phyloP scores from a whole-genome alignment of 495 filamentous ascomycete genomes.

The Astrocystis sublimbata region DNA sequence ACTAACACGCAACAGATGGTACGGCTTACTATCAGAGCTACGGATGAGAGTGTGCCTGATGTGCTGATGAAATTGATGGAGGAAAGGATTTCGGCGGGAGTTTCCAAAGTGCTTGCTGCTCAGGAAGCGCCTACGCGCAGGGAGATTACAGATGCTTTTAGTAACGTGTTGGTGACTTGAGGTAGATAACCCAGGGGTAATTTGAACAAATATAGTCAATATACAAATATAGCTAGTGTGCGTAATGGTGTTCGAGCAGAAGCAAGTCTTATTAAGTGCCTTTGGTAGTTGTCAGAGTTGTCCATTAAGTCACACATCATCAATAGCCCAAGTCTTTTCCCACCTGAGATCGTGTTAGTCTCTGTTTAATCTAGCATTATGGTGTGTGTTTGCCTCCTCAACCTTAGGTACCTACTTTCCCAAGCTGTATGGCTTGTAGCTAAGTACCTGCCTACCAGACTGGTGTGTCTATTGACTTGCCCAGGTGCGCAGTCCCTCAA shows the following conservation, averaged over 20 bases:
- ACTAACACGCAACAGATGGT: constrained; percentile 71
- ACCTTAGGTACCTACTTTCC: background rate
- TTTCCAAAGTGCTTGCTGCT: constrained; percentile 43
- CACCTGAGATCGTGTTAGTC: too few species aligned
- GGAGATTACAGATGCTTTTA: constrained; percentile 51
- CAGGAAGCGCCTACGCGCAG: constrained; percentile 35
- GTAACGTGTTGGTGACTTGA: constrained; percentile 54
- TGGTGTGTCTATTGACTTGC: background rate
- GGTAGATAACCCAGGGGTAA: constrained; percentile 22
- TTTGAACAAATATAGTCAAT: constrained; percentile 13
- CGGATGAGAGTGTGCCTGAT: constrained; percentile 83
- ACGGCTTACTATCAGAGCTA: constrained; percentile 90
- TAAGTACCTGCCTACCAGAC: background rate
- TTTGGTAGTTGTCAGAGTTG: too few species aligned
- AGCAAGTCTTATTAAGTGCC: too few species aligned
- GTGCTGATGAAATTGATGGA: constrained; percentile 84
- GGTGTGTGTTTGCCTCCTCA: too few species aligned
- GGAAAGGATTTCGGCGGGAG: constrained; percentile 62
- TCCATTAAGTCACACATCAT: background rate
- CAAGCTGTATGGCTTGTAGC: too few species aligned
- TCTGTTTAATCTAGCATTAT: too few species aligned
- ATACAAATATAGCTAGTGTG: too few species aligned
- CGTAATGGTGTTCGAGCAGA: too few species aligned
- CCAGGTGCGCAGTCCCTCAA: background rate
- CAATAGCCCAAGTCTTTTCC: background rate